phyloP scores from a whole-genome alignment of 345 rosid species.

The Camelina sativa region DNA sequence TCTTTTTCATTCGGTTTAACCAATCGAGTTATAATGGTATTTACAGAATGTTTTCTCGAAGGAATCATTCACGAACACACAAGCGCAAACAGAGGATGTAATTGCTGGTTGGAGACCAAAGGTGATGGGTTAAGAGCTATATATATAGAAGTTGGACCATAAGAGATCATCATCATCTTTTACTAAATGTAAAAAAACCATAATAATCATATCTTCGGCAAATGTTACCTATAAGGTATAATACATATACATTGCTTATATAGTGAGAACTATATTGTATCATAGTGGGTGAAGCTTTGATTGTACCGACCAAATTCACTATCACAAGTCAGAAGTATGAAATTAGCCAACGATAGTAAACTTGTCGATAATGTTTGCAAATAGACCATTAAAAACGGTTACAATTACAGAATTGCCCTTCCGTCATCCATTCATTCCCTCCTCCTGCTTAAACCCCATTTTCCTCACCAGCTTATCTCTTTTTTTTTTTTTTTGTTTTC shows the following conservation, averaged over 20 bases:
- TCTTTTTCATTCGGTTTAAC: background rate
- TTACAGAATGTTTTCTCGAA: constrained; percentile 71
- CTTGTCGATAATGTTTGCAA: too few relatives aligned
- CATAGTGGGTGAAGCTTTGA: background rate
- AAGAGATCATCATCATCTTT: constrained; percentile 22
- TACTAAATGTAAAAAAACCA: constrained; percentile 18
- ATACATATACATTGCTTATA: background rate
- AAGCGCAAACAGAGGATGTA: constrained; percentile 76
- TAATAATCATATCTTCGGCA: constrained; percentile 9
- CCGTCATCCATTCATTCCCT: constrained; percentile 18
- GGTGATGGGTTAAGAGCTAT: constrained; percentile 59
- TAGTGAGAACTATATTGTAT: background rate
- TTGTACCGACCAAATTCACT: background rate
- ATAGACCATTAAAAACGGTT: background rate
- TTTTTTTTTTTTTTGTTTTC: background rate
- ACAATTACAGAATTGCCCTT: constrained; percentile 29
- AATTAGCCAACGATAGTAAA: too few relatives aligned
- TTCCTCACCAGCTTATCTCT: constrained; percentile 40
- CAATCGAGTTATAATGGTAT: constrained; percentile 4
- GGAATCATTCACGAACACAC: constrained; percentile 76
- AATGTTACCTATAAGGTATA: too few relatives aligned
- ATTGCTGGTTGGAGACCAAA: constrained; percentile 94
- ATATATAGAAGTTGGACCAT: background rate
- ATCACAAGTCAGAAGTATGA: too few relatives aligned
- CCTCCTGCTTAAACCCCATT: constrained; percentile 19